Conservation (phyloP, 2,329 filamentous ascomycete species). For the Dactylellina drechsleri region DNA sequence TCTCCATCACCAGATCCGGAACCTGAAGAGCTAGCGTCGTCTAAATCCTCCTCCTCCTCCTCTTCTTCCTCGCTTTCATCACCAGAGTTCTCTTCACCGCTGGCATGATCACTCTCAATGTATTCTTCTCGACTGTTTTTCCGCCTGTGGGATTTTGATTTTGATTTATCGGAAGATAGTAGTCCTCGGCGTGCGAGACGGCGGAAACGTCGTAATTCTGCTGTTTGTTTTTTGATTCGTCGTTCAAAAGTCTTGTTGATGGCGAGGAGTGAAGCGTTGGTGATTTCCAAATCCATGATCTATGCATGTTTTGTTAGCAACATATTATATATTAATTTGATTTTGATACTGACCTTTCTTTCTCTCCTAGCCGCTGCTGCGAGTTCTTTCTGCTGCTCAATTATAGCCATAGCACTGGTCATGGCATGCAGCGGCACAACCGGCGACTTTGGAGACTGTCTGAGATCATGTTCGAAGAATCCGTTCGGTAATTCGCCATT, state of each 20-base stretch:
- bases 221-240: conserved; percentile 88
- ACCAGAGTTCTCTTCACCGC: conserved; percentile 62
- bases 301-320: conserved; percentile 38
- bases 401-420: conserved; percentile 62
- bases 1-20: conserved; percentile 65
- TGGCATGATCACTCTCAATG: conserved; percentile 58
- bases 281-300: conserved; percentile 88
- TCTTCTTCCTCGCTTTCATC: conserved; percentile 63
- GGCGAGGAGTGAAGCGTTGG: conserved; percentile 90
- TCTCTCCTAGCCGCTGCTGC: conserved; percentile 90
- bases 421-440: conserved; percentile 29
- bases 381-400: conserved; percentile 76
- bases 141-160: conserved; percentile 27
- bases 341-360: conserved; percentile 74
- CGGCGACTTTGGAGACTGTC: conserved; percentile 51
- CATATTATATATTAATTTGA: not conserved
- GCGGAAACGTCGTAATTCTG: conserved; percentile 84
- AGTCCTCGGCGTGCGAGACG: conserved; percentile 84
- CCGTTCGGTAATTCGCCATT: conserved; percentile 28
- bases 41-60: conserved; percentile 61
- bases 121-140: conserved; percentile 58
- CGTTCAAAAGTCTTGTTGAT: conserved; percentile 94
- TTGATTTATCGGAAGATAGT: conserved; percentile 65
- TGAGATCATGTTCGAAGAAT: conserved; percentile 9
- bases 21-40: conserved; percentile 62